Base-by-base conservation (phyloP, 495 filamentous ascomycete species). In the Cetradonia linearis region DNA sequence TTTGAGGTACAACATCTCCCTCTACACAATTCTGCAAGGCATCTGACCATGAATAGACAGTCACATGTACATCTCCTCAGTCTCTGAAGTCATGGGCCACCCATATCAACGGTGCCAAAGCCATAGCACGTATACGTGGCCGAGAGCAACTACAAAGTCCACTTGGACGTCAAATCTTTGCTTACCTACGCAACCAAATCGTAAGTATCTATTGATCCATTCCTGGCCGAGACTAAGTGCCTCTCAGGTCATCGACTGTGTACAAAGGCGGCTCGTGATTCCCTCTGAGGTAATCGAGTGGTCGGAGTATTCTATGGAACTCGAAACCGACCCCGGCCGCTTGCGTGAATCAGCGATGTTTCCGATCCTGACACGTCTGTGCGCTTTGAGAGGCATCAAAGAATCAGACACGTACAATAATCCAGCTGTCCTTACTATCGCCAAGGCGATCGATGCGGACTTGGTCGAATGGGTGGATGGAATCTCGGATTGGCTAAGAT, bases 51-150 rank as follows among this genome's bases (percentile, higher is more conserved):
- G 37, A 18, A 27, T 16, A 61, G 59, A 46, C 20, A 5, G 37
- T 61, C 13, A 61, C 59, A 13, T 44, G 59, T 55, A 46, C 50
- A 23, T 34, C 11, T 6, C 61, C 61, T 25, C 46, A 62, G 42
- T 58, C 61, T 28, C 38, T 74, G 47, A 68, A 70, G 16, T 75
- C 77, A 27, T 83, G 79, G 79, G 74, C 73, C 37, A 75, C 75
- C 7, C 81, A 83, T 61, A 70, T 78, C 40, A 73, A 79, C 36
- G 81, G 79, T 28, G 81, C 81, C 11, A 73, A 77, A 31, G 73
- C 79, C 53, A 69, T 83, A 46, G 76, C 80, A 42, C 76, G 75
- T 63, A 71, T 77, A 8, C 73, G 80, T 34, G 81, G 80, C 5
- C 71, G 71, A 62, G 75, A 77, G 59, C 76, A 80, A 62, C 52